Conservation (phyloP, 2,329 filamentous ascomycete species). For the Paraphaeosphaeria minitans region DNA sequence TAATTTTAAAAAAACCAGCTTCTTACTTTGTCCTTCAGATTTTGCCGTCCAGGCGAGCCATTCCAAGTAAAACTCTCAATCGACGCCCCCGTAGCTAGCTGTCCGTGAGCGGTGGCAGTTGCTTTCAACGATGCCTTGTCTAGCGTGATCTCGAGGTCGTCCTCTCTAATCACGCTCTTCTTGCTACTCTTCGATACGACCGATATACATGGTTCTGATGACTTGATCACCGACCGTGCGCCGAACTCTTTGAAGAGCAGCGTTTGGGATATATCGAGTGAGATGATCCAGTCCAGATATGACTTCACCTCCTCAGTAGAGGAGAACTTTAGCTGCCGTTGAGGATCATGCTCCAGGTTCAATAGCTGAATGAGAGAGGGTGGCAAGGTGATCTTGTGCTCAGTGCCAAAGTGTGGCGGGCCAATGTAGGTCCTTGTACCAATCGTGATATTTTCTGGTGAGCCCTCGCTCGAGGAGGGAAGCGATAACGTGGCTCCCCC, state of each 20-base stretch:
- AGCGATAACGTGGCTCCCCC: slow-evolving; percentile 36
- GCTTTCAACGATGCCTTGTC: slow-evolving; percentile 24
- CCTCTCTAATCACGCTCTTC: slow-evolving; percentile 22
- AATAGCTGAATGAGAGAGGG: slow-evolving; percentile 34
- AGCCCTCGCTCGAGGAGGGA: slow-evolving; percentile 25
- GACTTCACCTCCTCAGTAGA: slow-evolving; percentile 34
- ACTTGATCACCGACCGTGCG: slow-evolving; percentile 23
- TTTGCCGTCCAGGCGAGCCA: slow-evolving; percentile 16
- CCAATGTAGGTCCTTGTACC: slow-evolving; percentile 41
- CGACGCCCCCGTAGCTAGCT: slow-evolving; percentile 14
- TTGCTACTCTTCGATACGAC: slow-evolving; percentile 29
- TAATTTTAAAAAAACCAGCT: slow-evolving; percentile 23
- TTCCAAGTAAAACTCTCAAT: slow-evolving; percentile 33
- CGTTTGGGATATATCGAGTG: slow-evolving; percentile 37
- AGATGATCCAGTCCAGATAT: slow-evolving; percentile 42
- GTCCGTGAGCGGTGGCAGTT: slow-evolving; percentile 12
- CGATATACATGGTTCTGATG: slow-evolving; percentile 29
- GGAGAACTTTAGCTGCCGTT: slow-evolving; percentile 35
- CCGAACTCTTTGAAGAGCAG: slow-evolving; percentile 33
- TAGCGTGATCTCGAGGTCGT: slow-evolving; percentile 29
- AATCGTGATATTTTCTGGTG: slow-evolving; percentile 31
- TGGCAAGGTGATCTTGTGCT: slow-evolving; percentile 41
- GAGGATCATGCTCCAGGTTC: slow-evolving; percentile 28
- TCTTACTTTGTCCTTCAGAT: slow-evolving; percentile 33
- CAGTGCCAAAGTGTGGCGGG: slow-evolving; percentile 41